Evolutionary conservation across 2,329 filamentous ascomycete genomes (phyloP).

Genomic region (Stemphylium beticola): DNA sequence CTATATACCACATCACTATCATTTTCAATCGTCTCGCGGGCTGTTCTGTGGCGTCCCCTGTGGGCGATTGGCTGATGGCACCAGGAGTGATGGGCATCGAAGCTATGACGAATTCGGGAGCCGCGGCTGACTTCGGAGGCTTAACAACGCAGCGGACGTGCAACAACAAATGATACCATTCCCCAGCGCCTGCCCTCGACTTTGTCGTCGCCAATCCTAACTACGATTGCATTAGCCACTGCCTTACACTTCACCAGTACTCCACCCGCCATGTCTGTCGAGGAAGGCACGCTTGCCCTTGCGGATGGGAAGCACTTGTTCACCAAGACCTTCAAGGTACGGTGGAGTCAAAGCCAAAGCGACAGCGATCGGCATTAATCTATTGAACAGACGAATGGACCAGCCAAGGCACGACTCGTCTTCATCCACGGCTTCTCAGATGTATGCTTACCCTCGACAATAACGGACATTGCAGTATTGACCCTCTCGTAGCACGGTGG

Average conservation of each 20-base stretch:
- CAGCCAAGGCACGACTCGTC: constrained; percentile 72
- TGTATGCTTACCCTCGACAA: constrained; percentile 42
- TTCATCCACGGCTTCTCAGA: constrained; percentile 89
- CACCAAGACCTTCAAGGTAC: constrained; percentile 67
- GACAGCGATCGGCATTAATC: constrained; percentile 13
- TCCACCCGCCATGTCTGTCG: constrained; percentile 45
- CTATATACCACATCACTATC: not conserved
- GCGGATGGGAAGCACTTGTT: constrained; percentile 63
- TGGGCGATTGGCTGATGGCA: constrained; percentile 1
- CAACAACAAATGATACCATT: constrained; percentile 3
- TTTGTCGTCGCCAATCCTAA: not conserved
- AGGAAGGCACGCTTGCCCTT: constrained; percentile 60
- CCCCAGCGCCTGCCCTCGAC: not conserved
- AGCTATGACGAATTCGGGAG: constrained; percentile 18
- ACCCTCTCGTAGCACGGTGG: constrained; percentile 19
- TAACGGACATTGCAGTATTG: not conserved
- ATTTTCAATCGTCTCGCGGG: not conserved
- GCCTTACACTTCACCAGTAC: not conserved
- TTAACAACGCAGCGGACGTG: constrained; percentile 5
- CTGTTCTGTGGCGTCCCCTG: not conserved
- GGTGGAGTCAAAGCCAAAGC: constrained; percentile 6
- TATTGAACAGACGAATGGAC: constrained; percentile 58
- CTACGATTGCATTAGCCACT: not conserved
- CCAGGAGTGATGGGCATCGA: not conserved
- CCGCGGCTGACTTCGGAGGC: constrained; percentile 13